phyloP scores from a whole-genome alignment of 179 eudicot species.

The Camellia oleifera region DNA sequence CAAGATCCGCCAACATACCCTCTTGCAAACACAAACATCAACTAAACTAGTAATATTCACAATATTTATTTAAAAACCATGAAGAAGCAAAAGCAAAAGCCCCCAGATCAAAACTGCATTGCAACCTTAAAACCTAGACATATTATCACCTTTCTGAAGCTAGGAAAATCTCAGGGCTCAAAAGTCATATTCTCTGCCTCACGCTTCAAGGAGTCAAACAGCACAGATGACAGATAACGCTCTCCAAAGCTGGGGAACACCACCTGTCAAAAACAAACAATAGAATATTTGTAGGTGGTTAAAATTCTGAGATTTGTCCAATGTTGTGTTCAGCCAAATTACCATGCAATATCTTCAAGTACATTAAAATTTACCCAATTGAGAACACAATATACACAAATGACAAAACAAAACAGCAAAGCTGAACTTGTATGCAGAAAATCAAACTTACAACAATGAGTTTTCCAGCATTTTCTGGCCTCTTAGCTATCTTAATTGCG shows the following conservation, averaged over 20 bases:
- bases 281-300: not conserved
- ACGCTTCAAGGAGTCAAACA: conserved; percentile 61
- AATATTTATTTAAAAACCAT: too few species aligned
- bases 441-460: conserved; percentile 65
- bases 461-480: conserved; percentile 82
- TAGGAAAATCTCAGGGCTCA: conserved; percentile 45
- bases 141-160: conserved; percentile 15
- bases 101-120: not conserved
- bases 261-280: conserved; percentile 34
- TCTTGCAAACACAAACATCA: not conserved
- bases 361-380: not conserved
- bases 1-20: not conserved
- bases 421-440: not conserved
- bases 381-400: not conserved
- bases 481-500: conserved; percentile 68
- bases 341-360: not conserved
- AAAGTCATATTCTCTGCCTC: conserved; percentile 74
- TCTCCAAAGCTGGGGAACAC: conserved; percentile 81
- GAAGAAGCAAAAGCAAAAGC: not conserved
- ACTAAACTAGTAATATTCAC: not conserved
- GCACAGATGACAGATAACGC: conserved; percentile 64
- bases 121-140: too few species aligned
- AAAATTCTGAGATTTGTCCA: not conserved
- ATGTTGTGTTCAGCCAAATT: not conserved
- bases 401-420: not conserved